Evolutionary conservation across 2,329 filamentous ascomycete species (phyloP).

Genomic region (Cordyceps militaris): DNA sequence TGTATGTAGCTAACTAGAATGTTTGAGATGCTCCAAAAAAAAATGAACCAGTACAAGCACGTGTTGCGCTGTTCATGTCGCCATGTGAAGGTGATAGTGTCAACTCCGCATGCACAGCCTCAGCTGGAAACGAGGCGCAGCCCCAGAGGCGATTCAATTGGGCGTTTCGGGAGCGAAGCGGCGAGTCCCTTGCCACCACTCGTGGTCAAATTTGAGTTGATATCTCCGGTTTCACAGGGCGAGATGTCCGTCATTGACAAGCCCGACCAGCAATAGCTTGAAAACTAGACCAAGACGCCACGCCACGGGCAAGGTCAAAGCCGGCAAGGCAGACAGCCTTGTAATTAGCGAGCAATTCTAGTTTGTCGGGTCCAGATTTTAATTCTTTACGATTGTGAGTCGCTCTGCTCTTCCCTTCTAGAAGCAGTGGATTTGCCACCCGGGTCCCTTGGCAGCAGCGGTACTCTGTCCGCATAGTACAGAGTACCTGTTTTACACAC

Average conservation of each 20-base stretch:
- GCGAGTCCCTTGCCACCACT: background rate
- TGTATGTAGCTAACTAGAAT: background rate
- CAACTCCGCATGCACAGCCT: background rate
- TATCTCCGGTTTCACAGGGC: background rate
- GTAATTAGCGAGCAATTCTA: background rate
- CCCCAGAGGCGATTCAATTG: background rate
- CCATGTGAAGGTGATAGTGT: background rate
- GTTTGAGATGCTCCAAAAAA: background rate
- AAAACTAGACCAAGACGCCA: background rate
- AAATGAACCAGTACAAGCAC: background rate
- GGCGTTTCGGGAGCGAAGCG: background rate
- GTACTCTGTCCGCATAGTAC: too few relatives aligned
- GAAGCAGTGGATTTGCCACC: too few relatives aligned
- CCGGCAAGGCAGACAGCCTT: background rate
- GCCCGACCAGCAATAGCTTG: background rate
- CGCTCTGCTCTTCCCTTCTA: too few relatives aligned
- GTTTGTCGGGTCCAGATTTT: too few relatives aligned
- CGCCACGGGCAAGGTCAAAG: background rate
- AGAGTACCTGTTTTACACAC: too few relatives aligned
- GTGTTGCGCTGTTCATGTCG: background rate
- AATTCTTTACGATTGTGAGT: too few relatives aligned
- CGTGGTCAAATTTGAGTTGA: background rate
- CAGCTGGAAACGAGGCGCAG: constrained; percentile 9
- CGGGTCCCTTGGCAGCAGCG: too few relatives aligned
- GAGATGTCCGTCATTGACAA: background rate